Base-by-base conservation (phyloP, 2,329 filamentous ascomycete species). In the Pseudopyrenochaeta lycopersici region DNA sequence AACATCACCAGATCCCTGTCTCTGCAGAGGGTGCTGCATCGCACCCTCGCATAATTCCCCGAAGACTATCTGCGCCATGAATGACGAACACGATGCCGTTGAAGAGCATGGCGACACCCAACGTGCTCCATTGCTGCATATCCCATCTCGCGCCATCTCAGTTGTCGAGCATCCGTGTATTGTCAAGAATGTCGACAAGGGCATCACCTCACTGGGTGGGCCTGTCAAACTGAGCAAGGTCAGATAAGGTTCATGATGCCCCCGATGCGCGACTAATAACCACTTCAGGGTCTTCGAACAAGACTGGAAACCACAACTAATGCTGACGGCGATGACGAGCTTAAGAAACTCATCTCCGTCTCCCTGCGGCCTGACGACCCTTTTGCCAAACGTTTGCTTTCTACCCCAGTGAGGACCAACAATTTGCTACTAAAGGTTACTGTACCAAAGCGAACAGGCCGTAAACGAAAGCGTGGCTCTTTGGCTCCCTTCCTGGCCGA, bases 341-440 rank as follows among this genome's bases (percentile, higher is more conserved):
- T 78, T 32, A 80, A 83, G 50, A 79, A 80, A 35, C 78, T 81
- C 46, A 78, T 85, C 20, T 89, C 89, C 1, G 78, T 96, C n/a
- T 90, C 90, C 64, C 81, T 98, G 48, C 87, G 91, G 18, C 90
- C 90, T 20, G 85, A 92, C 60, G 92, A 96, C 73, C 88, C 89
- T 2, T 87, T 91, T 67, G 88, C 90, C 66, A 89, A 90, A 63
- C 90, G 91, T 7, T 81, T 97, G 56, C 81, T 89, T 63, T 97
- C 94, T 7, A 88, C 88, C 36, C 90, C 89, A 69, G 85, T 88
- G 29, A 78, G 85, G 17, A 90, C 91, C 9, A 91, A 92, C 70
- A 96, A 97, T 69, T 79, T 98, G 17, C 82, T 98, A 17, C 81
- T 99, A 47, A 93, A 92, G 72, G 83, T 99, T 49, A 92, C 89